Base-by-base conservation (phyloP, 345 rosid species). In the Hypericum androsaemum region DNA sequence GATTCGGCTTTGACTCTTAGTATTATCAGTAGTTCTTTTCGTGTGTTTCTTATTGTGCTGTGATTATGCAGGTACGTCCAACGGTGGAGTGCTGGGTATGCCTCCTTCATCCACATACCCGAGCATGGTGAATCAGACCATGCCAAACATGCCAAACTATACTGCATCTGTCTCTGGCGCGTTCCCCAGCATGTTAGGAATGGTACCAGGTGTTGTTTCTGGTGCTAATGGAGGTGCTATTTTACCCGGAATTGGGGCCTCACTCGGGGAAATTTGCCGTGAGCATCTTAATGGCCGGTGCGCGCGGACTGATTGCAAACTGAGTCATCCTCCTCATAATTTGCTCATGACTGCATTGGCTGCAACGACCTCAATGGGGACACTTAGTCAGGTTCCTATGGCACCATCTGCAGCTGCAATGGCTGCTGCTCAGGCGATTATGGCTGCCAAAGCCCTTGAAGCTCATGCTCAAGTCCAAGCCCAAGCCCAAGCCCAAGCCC, bases 381-480 rank as follows among this genome's bases (percentile, higher is more conserved):
- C 76, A 54, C 74, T 85, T 10, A 92, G 94, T 70, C 95, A 85
- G 75, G 90, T 83, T 13, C 98, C 97, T 17, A 88, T 92, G 97
- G 94, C 98, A 8, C 98, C 97, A 75, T 92, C 98, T 38, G 98
- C 98, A 35, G 98, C 97, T 58, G 98, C 98, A 41, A 92, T 88
- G 98, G 98, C 98, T 78, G 98, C 98, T 69, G 98, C 98, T 54
- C 98, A 90, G 70, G 96, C 96, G 39, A 90, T 90, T 67, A 89
- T 90, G 71, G 97, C 98, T n/a, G 98, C 98, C 8, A 92, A 92
- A 71, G 96, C 98, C 10, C 90, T 92, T 73, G 97, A 92, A 69
- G 97, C 98, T 37, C 98, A 92, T 92, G 97, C 98, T 67, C n/a
- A n/a, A n/a, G n/a, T n/a, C n/a, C n/a, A n/a, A n/a, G 84, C 95